Evolutionary conservation across 2,329 filamentous ascomycete species (phyloP), one percentile per base, ranked within the genome.

Genomic region (Fusarium albidum): DNA sequence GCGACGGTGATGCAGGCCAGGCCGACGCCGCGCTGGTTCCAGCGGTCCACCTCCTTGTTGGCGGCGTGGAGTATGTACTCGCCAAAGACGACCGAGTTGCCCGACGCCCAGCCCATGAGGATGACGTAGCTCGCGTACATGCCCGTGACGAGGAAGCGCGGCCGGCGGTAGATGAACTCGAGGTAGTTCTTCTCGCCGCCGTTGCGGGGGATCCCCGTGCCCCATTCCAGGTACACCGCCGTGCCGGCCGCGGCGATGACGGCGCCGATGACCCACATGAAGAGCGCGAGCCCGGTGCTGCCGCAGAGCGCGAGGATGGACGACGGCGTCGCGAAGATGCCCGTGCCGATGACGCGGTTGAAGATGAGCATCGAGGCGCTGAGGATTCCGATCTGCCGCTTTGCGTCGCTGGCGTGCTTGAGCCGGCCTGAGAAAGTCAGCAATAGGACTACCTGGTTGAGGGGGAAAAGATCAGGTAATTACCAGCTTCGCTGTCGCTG

Each of bases 11-110:
- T 82, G 68, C 86, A 87, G 10, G 82, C 85, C n/a, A 90, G 73
- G 27, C 85, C 87, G 14, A 90, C 75, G 35, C 79, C 85, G 32
- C 87, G 80, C 73, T 89, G 84, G 69, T 89, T 88, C 86, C 86
- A 89, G 17, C 85, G 77, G 41, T 75, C 80, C 18, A 87, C 82
- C 59, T 89, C 81, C 17, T 84, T 78, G 11, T 84, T 74, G 10
- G 86, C 83, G 9, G 87, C 87, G 65, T 87, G 79, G 3, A 90
- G 78, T 50, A 90, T 84, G 70, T 90, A 90, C 68, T 89, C 85
- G 54, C 86, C 86, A 59, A 90, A 89, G 32, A 89, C 80, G 57
- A 90, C 83, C 1, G 82, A 87, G 70, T 90, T 90, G 12, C 83
- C 83, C 7, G 82, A 83, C 0, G 85, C 84, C 84, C 85, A 89